Conservation (phyloP, 495 filamentous ascomycete species). For the Neurospora sp. region DNA sequence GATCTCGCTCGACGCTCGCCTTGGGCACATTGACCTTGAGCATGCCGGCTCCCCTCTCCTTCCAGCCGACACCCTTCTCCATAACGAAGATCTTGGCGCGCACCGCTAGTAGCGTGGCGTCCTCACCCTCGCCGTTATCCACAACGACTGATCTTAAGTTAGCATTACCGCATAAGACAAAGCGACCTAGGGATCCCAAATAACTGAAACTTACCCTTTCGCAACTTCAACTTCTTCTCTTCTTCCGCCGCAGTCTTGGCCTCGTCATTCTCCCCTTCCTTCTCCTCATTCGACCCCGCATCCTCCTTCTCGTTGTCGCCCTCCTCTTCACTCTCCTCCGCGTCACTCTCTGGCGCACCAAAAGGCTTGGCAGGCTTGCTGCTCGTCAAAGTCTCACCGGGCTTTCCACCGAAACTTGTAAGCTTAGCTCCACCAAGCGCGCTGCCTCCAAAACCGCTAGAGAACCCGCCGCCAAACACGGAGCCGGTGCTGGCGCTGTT, state of each 20-base stretch:
- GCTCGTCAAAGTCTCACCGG: constrained; percentile 43
- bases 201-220: constrained; percentile 46
- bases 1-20: constrained; percentile 35
- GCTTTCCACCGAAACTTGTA: constrained; percentile 55
- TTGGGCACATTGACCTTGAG: constrained; percentile 74
- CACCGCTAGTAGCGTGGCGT: constrained; percentile 56
- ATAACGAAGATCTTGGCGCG: constrained; percentile 70
- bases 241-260: constrained; percentile 41
- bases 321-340: constrained; percentile 36
- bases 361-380: constrained; percentile 57
- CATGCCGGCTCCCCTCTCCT: constrained; percentile 72
- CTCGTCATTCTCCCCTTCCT: constrained; percentile 31
- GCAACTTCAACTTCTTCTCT: constrained; percentile 53
- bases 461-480: constrained; percentile 25
- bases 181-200: neutral
- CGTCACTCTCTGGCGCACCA: constrained; percentile 58
- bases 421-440: constrained; percentile 42
- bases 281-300: constrained; percentile 30
- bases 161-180: constrained; percentile 16
- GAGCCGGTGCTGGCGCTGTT: constrained; percentile 5
- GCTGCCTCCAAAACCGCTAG: constrained; percentile 44
- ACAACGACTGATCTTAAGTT: constrained; percentile 27
- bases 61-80: constrained; percentile 59
- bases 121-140: constrained; percentile 63
- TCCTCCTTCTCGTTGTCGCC: constrained; percentile 16